phyloP scores from a whole-genome alignment of 225 moss, liverwort and hornwort species.

The Polytrichum commune region DNA sequence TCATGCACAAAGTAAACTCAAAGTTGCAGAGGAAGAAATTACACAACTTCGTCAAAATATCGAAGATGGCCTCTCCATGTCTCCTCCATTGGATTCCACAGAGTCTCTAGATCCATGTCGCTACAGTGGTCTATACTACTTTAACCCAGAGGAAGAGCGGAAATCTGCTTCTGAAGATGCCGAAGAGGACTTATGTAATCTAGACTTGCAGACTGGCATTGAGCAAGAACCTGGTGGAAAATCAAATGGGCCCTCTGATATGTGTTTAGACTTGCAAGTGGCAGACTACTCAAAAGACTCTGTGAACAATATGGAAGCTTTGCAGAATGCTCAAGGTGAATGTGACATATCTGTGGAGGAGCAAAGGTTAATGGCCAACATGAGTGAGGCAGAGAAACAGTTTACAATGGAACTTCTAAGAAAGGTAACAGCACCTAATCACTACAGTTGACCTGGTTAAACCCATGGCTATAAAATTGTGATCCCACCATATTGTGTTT shows the following conservation, averaged over 20 bases:
- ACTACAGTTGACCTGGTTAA: no score
- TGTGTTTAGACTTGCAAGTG: conserved; percentile 10
- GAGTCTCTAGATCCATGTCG: conserved; percentile 12
- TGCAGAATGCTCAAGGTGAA: conserved; percentile 6
- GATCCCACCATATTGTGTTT: no score
- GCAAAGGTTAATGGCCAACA: conserved; percentile 27
- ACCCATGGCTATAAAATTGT: no score
- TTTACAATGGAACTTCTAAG: conserved; percentile 35
- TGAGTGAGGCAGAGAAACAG: conserved; percentile 48
- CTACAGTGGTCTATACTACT: neutral
- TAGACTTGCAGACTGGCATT: conserved; percentile 35
- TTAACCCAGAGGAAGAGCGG: conserved; percentile 2
- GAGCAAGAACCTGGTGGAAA: conserved; percentile 27
- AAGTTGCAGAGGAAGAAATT: conserved; percentile 6
- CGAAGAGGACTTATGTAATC: conserved; percentile 46
- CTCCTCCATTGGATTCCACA: neutral
- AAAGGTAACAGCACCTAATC: conserved; percentile 19
- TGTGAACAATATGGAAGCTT: neutral
- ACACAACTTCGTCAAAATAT: conserved; percentile 4
- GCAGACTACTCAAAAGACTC: neutral
- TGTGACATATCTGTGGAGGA: conserved; percentile 9
- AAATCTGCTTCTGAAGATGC: conserved; percentile 28
- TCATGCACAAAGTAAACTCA: conserved; percentile 6
- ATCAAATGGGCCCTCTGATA: conserved; percentile 7
- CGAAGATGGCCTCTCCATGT: neutral